Evolutionary conservation across 176 grass and related monocot species (phyloP).

Genomic region (Coix lacrymajobi): DNA sequence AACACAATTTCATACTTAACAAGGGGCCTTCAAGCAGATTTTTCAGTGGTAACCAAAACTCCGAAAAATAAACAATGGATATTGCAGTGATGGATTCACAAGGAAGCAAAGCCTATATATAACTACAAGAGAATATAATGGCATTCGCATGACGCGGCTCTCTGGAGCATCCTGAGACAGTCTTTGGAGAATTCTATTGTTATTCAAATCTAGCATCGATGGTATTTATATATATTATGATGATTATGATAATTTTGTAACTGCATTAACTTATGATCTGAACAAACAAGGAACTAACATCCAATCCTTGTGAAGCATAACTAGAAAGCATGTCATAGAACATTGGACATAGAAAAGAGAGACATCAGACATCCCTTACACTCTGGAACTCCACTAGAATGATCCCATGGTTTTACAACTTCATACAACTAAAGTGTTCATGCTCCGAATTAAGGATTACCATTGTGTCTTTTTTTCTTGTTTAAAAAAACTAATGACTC

Average conservation of each 20-base stretch:
- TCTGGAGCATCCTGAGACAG: not conserved
- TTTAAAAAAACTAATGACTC: not conserved
- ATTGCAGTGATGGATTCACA: not conserved
- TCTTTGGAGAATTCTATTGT: not conserved
- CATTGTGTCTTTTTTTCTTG: not conserved
- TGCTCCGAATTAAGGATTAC: not conserved
- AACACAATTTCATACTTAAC: not conserved
- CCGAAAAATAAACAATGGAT: slow-evolving; percentile 11
- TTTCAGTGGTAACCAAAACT: not conserved
- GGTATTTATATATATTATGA: slow-evolving; percentile 21
- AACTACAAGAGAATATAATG: not conserved
- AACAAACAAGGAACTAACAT: slow-evolving; percentile 10
- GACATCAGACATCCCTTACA: not conserved
- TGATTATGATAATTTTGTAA: slow-evolving; percentile 19
- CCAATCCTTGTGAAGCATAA: not conserved
- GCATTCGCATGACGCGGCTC: not conserved
- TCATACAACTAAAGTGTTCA: not conserved
- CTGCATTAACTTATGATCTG: not conserved
- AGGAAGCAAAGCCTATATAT: not conserved
- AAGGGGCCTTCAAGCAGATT: not conserved
- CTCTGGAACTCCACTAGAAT: not conserved
- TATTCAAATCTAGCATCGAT: slow-evolving; percentile 21
- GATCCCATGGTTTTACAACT: not conserved
- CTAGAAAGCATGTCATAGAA: not conserved
- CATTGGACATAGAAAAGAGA: not conserved